phyloP scores from a whole-genome alignment of 1,139 yeast species.

The Eremothecium cymbalariae region DNA sequence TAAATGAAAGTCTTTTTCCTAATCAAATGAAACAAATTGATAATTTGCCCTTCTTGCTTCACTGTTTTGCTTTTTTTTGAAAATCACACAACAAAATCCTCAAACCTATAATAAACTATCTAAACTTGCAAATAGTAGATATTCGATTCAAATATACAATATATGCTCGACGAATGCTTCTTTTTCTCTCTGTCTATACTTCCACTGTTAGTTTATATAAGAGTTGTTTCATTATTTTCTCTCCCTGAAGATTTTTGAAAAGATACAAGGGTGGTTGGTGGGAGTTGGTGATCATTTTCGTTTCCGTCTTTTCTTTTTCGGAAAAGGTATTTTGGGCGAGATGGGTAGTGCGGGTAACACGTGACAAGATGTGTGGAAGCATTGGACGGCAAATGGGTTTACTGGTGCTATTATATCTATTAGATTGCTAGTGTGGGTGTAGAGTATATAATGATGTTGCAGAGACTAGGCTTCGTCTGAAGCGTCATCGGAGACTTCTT shows the following conservation, averaged over 20 bases:
- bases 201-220: no score
- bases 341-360: no score
- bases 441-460: neutral
- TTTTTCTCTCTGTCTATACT: constrained; percentile 1
- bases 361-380: no score
- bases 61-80: neutral
- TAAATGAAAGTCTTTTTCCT: no score
- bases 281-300: neutral
- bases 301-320: no score
- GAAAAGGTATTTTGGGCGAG: no score
- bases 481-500: constrained; percentile 30
- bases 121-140: neutral
- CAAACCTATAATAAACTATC: neutral
- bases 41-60: neutral
- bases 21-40: neutral
- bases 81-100: neutral
- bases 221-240: constrained; percentile 1
- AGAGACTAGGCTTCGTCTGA: constrained; percentile 9
- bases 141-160: constrained; percentile 1
- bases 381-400: no score
- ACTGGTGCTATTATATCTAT: no score
- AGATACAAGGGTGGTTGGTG: neutral
- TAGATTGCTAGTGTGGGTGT: no score
- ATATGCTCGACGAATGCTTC: neutral
- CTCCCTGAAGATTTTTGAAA: constrained; percentile 1